Base-by-base conservation (phyloP, 169 alveolate genomes). In the Cryptosporidium sp. region DNA sequence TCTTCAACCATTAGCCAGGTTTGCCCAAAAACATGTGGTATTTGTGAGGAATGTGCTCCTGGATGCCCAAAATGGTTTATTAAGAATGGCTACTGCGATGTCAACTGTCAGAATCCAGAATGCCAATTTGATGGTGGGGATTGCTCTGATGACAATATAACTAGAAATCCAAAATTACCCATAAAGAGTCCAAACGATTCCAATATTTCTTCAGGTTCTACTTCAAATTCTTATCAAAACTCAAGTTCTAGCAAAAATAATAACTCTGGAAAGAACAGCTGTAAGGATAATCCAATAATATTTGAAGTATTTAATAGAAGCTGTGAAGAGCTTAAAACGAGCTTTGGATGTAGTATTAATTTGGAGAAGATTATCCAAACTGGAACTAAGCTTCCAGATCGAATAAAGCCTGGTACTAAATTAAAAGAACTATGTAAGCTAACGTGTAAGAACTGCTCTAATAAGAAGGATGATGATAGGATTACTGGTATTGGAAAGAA, bases 101-200 rank as follows among this genome's bases (percentile, higher is more conserved):
- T 69, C 0, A 85, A 86, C n/a, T 93, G 95, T 60, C 85, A 93
- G 85, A 86, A 80, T 16, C 84, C 93, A 6, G 92, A 84, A 21
- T 93, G 95, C 61, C 72, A 86, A 69, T 93, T 61, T 69, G 95
- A 93, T 71, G 92, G 87, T 16, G 93, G 92, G 12, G 95, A 93
- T 89, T 93, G 95, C 48, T 29, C 18, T 9, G 71, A 62, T 23
- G 92, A 23, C 3, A 35, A 53, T 56, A 37, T 33, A 0, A 9
- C 45, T 21, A 26, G 29, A 10, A 73, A 35, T 3, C 53, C 65
- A 53, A 56, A 56, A 26, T 23, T 56, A 10, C 8, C 37, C 35
- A 26, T 56, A 26, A 26, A 26, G 67, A 26, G 0, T 56, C 67
- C 67, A 6, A 56, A 26, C 2, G 67, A 56, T 56, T 23, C 67